These are phyloP conservation scores for Begonia peltatifolia DNA, from an alignment of 306 rosid species.

Conservation along the genomic window DNA sequence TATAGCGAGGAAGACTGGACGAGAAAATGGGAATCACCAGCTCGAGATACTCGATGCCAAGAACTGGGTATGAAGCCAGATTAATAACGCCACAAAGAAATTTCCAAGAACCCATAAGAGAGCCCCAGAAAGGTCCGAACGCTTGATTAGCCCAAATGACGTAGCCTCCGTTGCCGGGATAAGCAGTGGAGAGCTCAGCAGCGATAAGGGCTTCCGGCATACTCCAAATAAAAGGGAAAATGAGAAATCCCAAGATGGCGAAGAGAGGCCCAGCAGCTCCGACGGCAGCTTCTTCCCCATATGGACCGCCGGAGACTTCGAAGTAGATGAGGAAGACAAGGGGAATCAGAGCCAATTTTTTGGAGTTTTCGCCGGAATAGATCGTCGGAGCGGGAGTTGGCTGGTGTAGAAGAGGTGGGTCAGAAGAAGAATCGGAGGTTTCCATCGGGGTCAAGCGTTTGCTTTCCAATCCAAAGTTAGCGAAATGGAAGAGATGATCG, in stretches of 20 bases:
- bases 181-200: conserved; percentile 28
- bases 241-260: conserved; percentile 22
- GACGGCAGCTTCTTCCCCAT: conserved; percentile 23
- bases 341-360: conserved; percentile 19
- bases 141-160: conserved; percentile 32
- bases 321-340: conserved; percentile 31
- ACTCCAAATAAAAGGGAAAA: conserved; percentile 28
- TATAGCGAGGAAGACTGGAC: conserved; percentile 18
- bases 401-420: not conserved
- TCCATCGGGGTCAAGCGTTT: too few species aligned
- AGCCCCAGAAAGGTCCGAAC: conserved; percentile 31
- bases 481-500: too few species aligned
- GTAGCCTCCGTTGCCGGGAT: conserved; percentile 28
- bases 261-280: conserved; percentile 27
- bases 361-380: conserved; percentile 2
- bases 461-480: too few species aligned
- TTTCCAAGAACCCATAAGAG: conserved; percentile 28
- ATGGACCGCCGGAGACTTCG: conserved; percentile 29
- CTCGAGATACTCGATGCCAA: conserved; percentile 21
- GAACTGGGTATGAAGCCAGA: conserved; percentile 22
- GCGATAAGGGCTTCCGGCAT: conserved; percentile 27
- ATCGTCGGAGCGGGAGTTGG: not conserved
- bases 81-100: conserved; percentile 26
- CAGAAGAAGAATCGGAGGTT: too few species aligned
- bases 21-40: conserved; percentile 12